These are phyloP conservation scores for Buxus sempervirens DNA, from an alignment of 164 flowering plant species.

Conservation along the genomic window DNA sequence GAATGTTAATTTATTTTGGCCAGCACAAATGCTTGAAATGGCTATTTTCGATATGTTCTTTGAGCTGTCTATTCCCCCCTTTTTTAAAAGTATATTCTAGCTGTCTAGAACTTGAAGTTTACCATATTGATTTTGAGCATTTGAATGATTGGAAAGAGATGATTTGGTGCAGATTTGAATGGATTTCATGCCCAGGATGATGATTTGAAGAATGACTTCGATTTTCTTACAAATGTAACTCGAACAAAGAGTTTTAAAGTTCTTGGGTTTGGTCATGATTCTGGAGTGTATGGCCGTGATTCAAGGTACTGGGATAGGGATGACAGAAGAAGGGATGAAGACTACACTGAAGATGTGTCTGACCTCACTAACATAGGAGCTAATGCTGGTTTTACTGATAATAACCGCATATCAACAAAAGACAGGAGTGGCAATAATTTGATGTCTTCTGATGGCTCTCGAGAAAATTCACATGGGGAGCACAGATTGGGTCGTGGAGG, in stretches of 20 bases:
- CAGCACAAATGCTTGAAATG: not conserved
- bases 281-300: conserved; percentile 64
- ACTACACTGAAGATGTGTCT: conserved; percentile 65
- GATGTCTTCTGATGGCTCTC: conserved; percentile 15
- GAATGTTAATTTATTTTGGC: not conserved
- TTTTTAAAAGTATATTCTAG: not conserved
- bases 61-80: not conserved
- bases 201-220: conserved; percentile 41
- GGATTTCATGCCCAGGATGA: conserved; percentile 37
- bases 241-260: conserved; percentile 40
- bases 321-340: conserved; percentile 93
- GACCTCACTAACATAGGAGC: conserved; percentile 24
- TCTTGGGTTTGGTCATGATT: conserved; percentile 73
- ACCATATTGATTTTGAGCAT: not conserved
- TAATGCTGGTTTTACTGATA: conserved; percentile 24
- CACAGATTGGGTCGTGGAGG: conserved; percentile 24
- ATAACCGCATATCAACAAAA: conserved; percentile 14
- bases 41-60: not conserved
- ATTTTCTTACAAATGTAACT: conserved; percentile 72
- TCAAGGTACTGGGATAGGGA: conserved; percentile 96
- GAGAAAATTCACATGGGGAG: conserved; percentile 9
- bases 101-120: not conserved
- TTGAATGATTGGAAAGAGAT: conserved; percentile 9
- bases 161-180: conserved; percentile 44
- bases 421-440: conserved; percentile 19